A percentile compares a stretch with the other conserved stretches of the same genome.
Conservation (phyloP, 116 monocot species). For the Dioscorea cayenensis region DNA sequence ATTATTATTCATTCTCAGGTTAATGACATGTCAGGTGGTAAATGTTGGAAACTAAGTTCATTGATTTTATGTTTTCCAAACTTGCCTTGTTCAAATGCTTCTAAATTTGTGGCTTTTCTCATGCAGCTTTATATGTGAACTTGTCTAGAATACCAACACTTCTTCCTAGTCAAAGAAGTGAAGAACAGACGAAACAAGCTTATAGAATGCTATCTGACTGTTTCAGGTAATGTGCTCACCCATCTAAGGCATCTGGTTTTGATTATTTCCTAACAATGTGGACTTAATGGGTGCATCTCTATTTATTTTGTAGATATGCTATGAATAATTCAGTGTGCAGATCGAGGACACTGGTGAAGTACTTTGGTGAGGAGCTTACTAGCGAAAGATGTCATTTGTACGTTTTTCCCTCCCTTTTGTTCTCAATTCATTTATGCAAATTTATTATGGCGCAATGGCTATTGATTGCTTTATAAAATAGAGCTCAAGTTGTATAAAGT, state of each 20-base stretch:
- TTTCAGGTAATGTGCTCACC: slow-evolving; percentile 45
- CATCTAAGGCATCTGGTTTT: neutral
- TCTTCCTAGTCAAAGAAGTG: slow-evolving; percentile 86
- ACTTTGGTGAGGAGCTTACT: slow-evolving; percentile 84
- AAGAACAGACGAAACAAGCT: slow-evolving; percentile 72
- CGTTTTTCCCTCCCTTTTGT: slow-evolving; percentile 14
- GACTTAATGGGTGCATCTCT: no score
- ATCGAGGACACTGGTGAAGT: slow-evolving; percentile 76
- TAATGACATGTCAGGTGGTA: no score
- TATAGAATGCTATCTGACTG: slow-evolving; percentile 93
- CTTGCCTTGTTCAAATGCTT: neutral
- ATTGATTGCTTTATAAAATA: neutral
- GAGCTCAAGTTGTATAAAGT: neutral
- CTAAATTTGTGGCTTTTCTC: slow-evolving; percentile 1
- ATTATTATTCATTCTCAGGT: no score
- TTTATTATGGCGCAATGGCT: neutral
- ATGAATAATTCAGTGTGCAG: slow-evolving; percentile 79
- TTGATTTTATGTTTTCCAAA: neutral
- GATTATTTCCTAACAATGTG: neutral
- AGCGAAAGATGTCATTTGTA: slow-evolving; percentile 62
- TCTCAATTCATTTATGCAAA: neutral
- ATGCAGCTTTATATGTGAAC: slow-evolving; percentile 77
- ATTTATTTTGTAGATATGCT: slow-evolving; percentile 33
- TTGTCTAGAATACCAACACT: slow-evolving; percentile 74
- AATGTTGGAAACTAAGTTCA: neutral